Conservation (phyloP, 495 filamentous ascomycete genomes). For the Aspergillus bridgeri region DNA sequence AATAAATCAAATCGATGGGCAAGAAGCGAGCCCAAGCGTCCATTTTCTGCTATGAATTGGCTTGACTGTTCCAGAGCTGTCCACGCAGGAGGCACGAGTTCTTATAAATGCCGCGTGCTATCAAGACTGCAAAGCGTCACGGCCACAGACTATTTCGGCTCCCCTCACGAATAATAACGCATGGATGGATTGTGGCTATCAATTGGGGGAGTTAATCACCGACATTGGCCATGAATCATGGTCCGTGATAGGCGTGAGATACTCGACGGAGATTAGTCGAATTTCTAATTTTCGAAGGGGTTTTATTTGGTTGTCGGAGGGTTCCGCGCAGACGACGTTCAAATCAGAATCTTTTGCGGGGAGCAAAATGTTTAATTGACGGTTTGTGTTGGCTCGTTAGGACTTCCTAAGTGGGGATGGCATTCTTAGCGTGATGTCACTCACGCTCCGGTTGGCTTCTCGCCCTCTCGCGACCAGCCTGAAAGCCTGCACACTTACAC, state of each 20-base stretch:
- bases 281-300: not conserved
- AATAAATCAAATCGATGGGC: not conserved
- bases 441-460: too few species aligned
- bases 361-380: not conserved
- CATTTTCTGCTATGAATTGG: constrained; percentile 5
- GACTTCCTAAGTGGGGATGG: constrained; percentile 14
- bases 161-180: constrained; percentile 4
- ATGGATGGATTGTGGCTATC: not conserved
- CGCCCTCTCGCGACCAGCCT: too few species aligned
- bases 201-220: constrained; percentile 4
- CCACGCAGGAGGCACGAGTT: not conserved
- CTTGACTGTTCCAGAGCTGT: not conserved
- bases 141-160: not conserved
- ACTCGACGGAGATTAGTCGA: not conserved
- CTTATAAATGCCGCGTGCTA: not conserved
- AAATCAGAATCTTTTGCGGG: not conserved
- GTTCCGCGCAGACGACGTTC: not conserved
- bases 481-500: too few species aligned
- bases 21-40: constrained; percentile 3
- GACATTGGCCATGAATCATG: constrained; percentile 4
- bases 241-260: constrained; percentile 5
- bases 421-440: not conserved
- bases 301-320: not conserved
- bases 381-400: constrained; percentile 10
- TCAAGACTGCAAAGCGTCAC: not conserved